These are phyloP conservation scores for Melanomma pulvis-pyrius DNA, from an alignment of 495 filamentous ascomycete species.

Conservation along the genomic window DNA sequence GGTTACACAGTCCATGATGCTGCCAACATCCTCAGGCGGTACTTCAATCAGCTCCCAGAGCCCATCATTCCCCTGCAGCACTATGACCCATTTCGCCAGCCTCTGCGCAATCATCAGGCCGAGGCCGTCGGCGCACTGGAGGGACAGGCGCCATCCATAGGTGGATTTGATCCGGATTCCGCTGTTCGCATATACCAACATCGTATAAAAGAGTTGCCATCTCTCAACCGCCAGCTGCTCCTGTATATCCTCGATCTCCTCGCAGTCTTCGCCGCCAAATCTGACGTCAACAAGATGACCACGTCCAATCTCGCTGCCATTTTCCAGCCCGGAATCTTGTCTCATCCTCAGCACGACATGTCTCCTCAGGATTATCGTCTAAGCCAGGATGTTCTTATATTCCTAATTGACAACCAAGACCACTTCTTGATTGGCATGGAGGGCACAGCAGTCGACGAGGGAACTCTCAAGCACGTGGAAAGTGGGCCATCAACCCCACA, in stretches of 20 bases:
- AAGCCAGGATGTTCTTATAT: slow-evolving; percentile 96
- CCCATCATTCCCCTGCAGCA: slow-evolving; percentile 95
- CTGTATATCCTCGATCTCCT: slow-evolving; percentile 98
- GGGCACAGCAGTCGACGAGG: slow-evolving; percentile 84
- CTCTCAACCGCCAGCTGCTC: slow-evolving; percentile 90
- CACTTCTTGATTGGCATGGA: slow-evolving; percentile 81
- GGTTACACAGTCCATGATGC: slow-evolving; percentile 99
- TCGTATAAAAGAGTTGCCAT: slow-evolving; percentile 88
- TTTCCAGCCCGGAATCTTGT: slow-evolving; percentile 95
- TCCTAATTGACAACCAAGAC: slow-evolving; percentile 93
- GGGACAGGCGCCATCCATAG: slow-evolving; percentile 54
- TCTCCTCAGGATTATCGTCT: slow-evolving; percentile 87
- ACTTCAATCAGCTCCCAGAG: slow-evolving; percentile 91
- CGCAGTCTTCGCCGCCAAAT: slow-evolving; percentile 96
- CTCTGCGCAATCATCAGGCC: slow-evolving; percentile 74
- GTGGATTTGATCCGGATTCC: slow-evolving; percentile 69
- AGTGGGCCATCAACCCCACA: slow-evolving; percentile 59
- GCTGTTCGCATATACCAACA: slow-evolving; percentile 84
- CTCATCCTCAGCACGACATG: slow-evolving; percentile 94
- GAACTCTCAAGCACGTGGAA: slow-evolving; percentile 83
- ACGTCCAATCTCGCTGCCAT: slow-evolving; percentile 95
- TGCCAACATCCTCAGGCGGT: slow-evolving; percentile 92
- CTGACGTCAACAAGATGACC: slow-evolving; percentile 95
- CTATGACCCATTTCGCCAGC: slow-evolving; percentile 88
- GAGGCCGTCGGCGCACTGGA: slow-evolving; percentile 68